These are phyloP conservation scores for Gossypium longicalyx DNA, from an alignment of 345 rosid species.

Conservation along the genomic window DNA sequence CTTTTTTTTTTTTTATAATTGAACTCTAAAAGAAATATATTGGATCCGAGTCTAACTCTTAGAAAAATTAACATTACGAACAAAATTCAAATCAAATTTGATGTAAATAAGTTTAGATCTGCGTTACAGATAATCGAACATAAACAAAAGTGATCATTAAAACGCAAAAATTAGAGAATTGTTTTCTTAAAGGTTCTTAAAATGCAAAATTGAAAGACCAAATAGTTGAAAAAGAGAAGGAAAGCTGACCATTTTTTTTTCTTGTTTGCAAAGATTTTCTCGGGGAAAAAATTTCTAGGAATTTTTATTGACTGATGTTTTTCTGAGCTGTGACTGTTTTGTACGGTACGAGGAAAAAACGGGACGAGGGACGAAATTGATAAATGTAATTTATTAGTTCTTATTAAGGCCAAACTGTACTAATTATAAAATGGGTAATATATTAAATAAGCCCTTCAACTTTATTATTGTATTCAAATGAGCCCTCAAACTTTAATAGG, in stretches of 20 bases:
- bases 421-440: no score
- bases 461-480: no score
- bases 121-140: neutral
- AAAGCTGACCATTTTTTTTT: conserved; percentile 5
- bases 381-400: neutral
- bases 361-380: neutral
- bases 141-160: neutral
- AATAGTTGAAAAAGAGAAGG: neutral
- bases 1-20: neutral
- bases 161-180: neutral
- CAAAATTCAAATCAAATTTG: neutral
- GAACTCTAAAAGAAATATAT: neutral
- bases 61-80: neutral
- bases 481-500: no score
- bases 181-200: no score
- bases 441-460: no score
- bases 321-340: neutral
- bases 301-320: neutral
- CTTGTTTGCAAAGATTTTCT: neutral
- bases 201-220: neutral
- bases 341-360: neutral
- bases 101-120: conserved; percentile 5
- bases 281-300: neutral
- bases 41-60: conserved; percentile 8
- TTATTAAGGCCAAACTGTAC: no score